A percentile compares a stretch with the other conserved stretches of the same genome.
Evolutionary conservation across 1,284 basidiomycete genomes (phyloP).

Genomic region (Puccinia coronata): DNA sequence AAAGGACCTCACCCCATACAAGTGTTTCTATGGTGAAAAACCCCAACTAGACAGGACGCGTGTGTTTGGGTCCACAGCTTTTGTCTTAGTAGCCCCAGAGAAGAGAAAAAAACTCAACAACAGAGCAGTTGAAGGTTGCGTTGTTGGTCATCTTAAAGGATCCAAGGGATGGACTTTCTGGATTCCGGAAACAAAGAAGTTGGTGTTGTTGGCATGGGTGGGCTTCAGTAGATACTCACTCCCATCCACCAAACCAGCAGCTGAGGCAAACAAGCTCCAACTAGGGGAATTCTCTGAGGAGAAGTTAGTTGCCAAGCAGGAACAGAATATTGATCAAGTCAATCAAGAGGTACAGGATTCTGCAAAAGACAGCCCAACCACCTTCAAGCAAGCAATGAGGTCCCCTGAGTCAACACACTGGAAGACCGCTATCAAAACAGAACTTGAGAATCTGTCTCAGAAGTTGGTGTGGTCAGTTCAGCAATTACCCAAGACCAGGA

Average conservation of each 20-base stretch:
- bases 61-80: not conserved
- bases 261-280: too few species aligned
- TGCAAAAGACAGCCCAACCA: not conserved
- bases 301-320: not conserved
- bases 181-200: too few species aligned
- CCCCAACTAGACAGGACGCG: not conserved
- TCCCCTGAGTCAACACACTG: not conserved
- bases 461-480: not conserved
- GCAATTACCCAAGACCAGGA: not conserved
- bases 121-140: too few species aligned
- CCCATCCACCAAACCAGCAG: too few species aligned
- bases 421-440: not conserved
- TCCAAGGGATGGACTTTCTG: too few species aligned
- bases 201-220: too few species aligned
- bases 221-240: too few species aligned
- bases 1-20: not conserved
- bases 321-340: not conserved
- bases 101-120: too few species aligned
- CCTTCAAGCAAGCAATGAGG: not conserved
- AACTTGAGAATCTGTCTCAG: not conserved
- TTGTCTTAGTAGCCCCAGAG: too few species aligned
- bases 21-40: conserved; percentile 15
- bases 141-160: too few species aligned
- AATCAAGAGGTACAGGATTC: not conserved
- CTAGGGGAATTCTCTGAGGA: not conserved